Base-by-base conservation (phyloP, 2,329 filamentous ascomycete species). In the Clarireedia homoeocarpa region DNA sequence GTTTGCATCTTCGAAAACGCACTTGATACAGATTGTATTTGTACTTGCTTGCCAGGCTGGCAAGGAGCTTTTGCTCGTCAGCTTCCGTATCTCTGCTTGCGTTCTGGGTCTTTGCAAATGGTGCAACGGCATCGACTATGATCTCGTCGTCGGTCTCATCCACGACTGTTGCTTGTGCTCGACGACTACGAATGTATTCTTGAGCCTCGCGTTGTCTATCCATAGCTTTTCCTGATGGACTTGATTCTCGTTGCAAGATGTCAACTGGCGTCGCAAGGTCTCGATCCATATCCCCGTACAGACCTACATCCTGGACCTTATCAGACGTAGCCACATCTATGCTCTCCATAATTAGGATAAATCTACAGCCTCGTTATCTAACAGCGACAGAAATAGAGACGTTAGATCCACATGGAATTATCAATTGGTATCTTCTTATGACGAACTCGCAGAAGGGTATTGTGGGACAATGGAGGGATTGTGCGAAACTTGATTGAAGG, bases 11-110 rank as follows among this genome's bases (percentile, higher is more conserved):
- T 38, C 38, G 27, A 7, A 38, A 26, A 55, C 53, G 40, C 15
- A 55, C 53, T 51, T 51, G 27, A 39, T 55, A 55, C 38, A 55
- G 15, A 55, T 55, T 51, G 47, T 51, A 55, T 15, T 55, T 55
- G 27, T 55, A 55, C 38, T 55, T 55, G 40, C 49, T 48, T 55
- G 53, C 53, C 49, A 55, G 27, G 40, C 26, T 44, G 12, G 27
- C 39, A 45, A 55, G 53, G 26, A 55, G 39, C 38, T 55, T 55
- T 44, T 55, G 53, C 49, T 55, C 53, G 34, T 55, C 40, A 34
- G 40, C 53, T 50, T 55, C 53, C 44, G 26, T 55, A 27, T 55
- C 53, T 55, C 27, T 55, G 46, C 26, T 55, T 44, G 42, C 45
- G 44, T 51, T 55, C 40, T 44, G 53, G 24, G 44, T 4, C 2